A percentile compares a stretch with the other conserved stretches of the same genome.
phyloP scores from a whole-genome alignment of 768 basidiomycete species.

The Porphyrellus cyaneotinctus region DNA sequence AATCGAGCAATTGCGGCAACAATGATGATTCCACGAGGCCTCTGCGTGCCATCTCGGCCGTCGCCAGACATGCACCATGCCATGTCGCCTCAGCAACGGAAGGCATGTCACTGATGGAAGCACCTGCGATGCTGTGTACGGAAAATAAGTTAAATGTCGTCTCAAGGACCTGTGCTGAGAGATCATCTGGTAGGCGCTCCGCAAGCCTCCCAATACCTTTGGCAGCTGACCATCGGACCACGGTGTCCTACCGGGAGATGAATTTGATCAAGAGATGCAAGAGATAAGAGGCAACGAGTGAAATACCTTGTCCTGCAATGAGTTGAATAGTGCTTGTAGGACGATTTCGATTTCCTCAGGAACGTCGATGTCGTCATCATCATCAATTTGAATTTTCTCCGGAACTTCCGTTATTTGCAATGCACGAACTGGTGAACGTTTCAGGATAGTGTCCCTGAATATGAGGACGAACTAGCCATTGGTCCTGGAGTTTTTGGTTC shows the following conservation, averaged over 20 bases:
- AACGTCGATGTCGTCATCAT: conserved; percentile 54
- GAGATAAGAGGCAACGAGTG: background rate
- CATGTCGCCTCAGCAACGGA: conserved; percentile 82
- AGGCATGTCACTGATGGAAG: conserved; percentile 65
- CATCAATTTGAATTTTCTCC: conserved; percentile 11
- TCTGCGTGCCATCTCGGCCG: conserved; percentile 88
- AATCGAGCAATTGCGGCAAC: conserved; percentile 63
- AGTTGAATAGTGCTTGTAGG: conserved; percentile 66
- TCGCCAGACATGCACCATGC: conserved; percentile 92
- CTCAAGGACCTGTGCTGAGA: conserved; percentile 77
- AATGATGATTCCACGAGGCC: conserved; percentile 59
- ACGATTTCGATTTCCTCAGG: conserved; percentile 75
- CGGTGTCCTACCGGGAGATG: conserved; percentile 66
- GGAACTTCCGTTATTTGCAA: conserved; percentile 17
- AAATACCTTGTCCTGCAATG: conserved; percentile 77
- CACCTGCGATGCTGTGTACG: conserved; percentile 64
- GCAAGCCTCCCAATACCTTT: conserved; percentile 87
- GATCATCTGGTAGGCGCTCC: conserved; percentile 71
- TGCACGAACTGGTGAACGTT: conserved; percentile 21
- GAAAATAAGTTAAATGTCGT: conserved; percentile 73
- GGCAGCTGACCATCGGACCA: conserved; percentile 92
- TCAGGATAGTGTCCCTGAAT: conserved; percentile 25
- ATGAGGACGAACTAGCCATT: conserved; percentile 37
- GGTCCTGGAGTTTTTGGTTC: conserved; percentile 31
- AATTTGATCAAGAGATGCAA: background rate